These are phyloP conservation scores for Globisporangium recalcitrans DNA, from an alignment of 352 stramenopile species.

Conservation along the genomic window DNA sequence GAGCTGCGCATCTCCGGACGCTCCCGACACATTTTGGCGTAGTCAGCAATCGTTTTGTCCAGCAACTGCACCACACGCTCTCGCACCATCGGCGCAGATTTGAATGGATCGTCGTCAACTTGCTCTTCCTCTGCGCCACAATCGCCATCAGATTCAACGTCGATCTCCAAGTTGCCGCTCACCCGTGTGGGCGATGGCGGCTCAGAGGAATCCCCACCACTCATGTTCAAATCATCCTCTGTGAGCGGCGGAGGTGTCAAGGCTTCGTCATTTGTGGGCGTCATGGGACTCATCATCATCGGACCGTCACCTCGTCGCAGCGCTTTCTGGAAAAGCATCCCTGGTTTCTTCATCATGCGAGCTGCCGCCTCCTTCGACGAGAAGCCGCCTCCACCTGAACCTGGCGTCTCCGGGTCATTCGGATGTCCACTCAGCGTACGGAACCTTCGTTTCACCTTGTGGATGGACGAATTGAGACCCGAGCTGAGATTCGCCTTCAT, in stretches of 20 bases:
- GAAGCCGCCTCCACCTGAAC: slow-evolving; percentile 4
- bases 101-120: slow-evolving; percentile 1
- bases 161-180: no score
- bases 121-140: slow-evolving; percentile 14
- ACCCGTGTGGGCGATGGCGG: slow-evolving; percentile 2
- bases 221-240: slow-evolving; percentile 12
- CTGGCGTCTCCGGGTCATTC: slow-evolving; percentile 29
- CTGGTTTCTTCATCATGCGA: slow-evolving; percentile 68
- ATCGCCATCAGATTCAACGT: background rate
- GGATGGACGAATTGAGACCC: slow-evolving; percentile 62
- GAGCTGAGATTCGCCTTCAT: slow-evolving; percentile 72
- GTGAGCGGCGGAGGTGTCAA: slow-evolving; percentile 23
- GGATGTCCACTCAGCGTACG: slow-evolving; percentile 50
- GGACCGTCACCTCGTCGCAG: slow-evolving; percentile 19
- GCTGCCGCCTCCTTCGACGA: slow-evolving; percentile 33
- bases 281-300: slow-evolving; percentile 13
- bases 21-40: slow-evolving; percentile 55
- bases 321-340: slow-evolving; percentile 62
- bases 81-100: slow-evolving; percentile 26
- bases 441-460: slow-evolving; percentile 73
- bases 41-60: slow-evolving; percentile 53
- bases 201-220: slow-evolving; percentile 13
- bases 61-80: slow-evolving; percentile 51
- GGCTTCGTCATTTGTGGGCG: slow-evolving; percentile 24
- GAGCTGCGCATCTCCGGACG: slow-evolving; percentile 63